phyloP scores from a whole-genome alignment of 192 early-diverging fungal genomes.

The Lobosporangium transversale region DNA sequence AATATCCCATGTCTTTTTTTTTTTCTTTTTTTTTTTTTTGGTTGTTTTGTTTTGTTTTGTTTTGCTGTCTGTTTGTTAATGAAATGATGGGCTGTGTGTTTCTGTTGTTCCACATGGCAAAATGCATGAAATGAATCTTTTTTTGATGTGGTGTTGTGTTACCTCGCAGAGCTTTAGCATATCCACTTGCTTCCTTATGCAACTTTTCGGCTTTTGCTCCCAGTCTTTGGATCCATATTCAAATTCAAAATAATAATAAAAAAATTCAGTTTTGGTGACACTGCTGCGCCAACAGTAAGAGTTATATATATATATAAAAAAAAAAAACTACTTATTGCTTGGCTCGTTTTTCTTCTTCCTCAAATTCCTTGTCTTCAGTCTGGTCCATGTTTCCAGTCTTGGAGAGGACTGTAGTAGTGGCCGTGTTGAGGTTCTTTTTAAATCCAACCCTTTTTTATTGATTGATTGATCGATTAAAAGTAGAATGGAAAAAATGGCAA shows the following conservation, averaged over 20 bases:
- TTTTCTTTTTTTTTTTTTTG: not conserved
- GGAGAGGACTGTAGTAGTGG: slow-evolving; percentile 67
- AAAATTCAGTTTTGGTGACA: too few relatives aligned
- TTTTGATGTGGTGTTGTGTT: not conserved
- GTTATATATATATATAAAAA: too few relatives aligned
- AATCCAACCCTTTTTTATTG: slow-evolving; percentile 70
- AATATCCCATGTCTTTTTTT: not conserved
- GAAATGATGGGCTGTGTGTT: too few relatives aligned
- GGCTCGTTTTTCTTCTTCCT: slow-evolving; percentile 84
- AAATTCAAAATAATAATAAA: not conserved
- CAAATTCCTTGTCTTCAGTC: slow-evolving; percentile 82
- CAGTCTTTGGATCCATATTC: too few relatives aligned
- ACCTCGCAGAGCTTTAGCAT: slow-evolving; percentile 86
- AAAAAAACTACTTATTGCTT: slow-evolving; percentile 56
- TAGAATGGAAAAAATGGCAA: not conserved
- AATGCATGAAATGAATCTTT: too few relatives aligned
- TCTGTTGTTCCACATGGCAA: too few relatives aligned
- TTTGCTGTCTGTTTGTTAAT: too few relatives aligned
- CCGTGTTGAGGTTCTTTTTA: slow-evolving; percentile 83
- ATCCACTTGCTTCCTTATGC: slow-evolving; percentile 92
- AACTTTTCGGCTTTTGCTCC: slow-evolving; percentile 85
- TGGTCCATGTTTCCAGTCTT: slow-evolving; percentile 80
- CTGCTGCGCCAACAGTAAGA: too few relatives aligned
- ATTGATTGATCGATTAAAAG: not conserved
- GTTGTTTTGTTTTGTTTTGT: too few relatives aligned